These are phyloP conservation scores for Coniosporium apollinis DNA, from an alignment of 495 filamentous ascomycete genomes.

Conservation along the genomic window DNA sequence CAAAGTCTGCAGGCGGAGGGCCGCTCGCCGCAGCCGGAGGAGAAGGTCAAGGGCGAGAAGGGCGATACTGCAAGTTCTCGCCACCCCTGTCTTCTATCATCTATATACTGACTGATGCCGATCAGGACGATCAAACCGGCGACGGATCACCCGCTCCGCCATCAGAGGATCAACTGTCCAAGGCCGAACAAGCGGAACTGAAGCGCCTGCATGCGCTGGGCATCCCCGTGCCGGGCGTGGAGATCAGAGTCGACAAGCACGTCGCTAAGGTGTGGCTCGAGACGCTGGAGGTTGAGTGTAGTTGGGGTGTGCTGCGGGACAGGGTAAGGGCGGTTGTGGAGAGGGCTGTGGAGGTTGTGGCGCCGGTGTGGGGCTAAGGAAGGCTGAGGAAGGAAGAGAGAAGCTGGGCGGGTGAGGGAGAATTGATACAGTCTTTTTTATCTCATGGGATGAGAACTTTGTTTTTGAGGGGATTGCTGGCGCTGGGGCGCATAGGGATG, in stretches of 20 bases:
- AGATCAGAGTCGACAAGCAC: conserved; percentile 76
- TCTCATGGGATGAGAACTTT: no score
- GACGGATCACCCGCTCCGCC: no score
- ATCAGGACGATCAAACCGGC: no score
- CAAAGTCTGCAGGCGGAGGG: no score
- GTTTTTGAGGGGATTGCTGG: no score
- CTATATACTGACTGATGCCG: no score
- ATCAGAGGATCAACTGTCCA: no score
- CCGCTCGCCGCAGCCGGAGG: conserved; percentile 12
- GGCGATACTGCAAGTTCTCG: conserved; percentile 14
- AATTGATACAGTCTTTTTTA: no score
- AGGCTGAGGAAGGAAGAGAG: neutral
- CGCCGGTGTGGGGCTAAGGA: conserved; percentile 43
- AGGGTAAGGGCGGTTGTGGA: conserved; percentile 80
- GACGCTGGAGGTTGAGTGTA: conserved; percentile 74
- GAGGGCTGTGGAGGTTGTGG: conserved; percentile 76
- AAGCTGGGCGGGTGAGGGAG: no score
- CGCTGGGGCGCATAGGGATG: no score
- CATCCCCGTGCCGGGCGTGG: conserved; percentile 74
- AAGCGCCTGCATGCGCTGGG: conserved; percentile 60
- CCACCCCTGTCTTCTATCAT: no score
- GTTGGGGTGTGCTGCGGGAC: conserved; percentile 52
- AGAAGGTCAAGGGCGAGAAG: conserved; percentile 16
- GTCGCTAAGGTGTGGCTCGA: conserved; percentile 84
- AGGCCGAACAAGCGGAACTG: conserved; percentile 42